Evolutionary conservation across 202 grass and related monocot genomes (phyloP).

Genomic region (Brachypodium distachyon): DNA sequence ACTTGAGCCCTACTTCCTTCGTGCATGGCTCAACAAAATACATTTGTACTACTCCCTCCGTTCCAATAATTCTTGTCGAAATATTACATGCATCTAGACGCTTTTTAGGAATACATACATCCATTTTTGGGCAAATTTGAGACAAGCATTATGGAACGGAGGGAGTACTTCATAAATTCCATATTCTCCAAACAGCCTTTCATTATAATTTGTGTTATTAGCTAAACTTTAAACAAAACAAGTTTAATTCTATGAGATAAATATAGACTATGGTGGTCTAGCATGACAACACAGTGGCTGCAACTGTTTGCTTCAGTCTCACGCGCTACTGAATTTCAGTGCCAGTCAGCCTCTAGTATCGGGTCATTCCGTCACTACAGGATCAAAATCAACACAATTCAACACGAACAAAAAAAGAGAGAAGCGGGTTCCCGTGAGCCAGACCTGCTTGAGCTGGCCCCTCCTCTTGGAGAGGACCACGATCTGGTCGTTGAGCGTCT

Average conservation of each 20-base stretch:
- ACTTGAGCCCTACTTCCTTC: background rate
- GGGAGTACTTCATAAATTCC: too few relatives aligned
- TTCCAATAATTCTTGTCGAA: too few relatives aligned
- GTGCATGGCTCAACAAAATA: background rate
- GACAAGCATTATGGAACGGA: too few relatives aligned
- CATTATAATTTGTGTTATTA: too few relatives aligned
- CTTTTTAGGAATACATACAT: too few relatives aligned
- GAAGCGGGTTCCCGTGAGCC: background rate
- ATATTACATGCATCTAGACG: too few relatives aligned
- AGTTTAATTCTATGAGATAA: too few relatives aligned
- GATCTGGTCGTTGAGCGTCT: conserved; percentile 93
- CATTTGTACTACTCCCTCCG: background rate
- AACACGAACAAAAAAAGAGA: background rate
- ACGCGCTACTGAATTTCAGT: too few relatives aligned
- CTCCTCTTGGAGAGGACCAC: conserved; percentile 81
- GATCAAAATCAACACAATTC: background rate
- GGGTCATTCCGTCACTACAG: background rate
- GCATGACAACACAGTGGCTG: background rate
- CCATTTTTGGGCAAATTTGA: too few relatives aligned
- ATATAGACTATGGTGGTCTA: background rate
- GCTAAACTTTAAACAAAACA: too few relatives aligned
- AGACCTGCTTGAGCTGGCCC: conserved; percentile 92
- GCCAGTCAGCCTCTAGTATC: too few relatives aligned
- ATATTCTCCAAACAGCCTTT: too few relatives aligned
- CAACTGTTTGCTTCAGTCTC: background rate